These are phyloP conservation scores for Coemansia umbellata DNA, from an alignment of 192 early-diverging fungal genomes.

Conservation along the genomic window DNA sequence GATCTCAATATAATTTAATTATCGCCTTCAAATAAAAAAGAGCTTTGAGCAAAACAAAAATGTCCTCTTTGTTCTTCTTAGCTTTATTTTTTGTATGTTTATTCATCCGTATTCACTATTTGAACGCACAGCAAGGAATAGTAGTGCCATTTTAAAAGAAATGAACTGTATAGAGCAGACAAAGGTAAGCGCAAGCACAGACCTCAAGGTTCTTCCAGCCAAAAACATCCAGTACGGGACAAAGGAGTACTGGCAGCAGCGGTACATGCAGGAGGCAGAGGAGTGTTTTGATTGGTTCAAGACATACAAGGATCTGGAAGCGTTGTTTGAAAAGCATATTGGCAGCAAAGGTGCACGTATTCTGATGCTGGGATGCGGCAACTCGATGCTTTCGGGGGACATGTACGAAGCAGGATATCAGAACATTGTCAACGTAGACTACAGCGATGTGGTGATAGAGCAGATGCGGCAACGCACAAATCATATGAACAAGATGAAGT, in stretches of 20 bases:
- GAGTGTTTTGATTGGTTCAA: conserved; percentile 88
- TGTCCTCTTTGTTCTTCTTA: too few relatives aligned
- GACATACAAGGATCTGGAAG: conserved; percentile 68
- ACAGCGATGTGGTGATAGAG: conserved; percentile 70
- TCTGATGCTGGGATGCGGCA: conserved; percentile 87
- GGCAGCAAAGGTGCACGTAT: conserved; percentile 56
- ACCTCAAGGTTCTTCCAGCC: conserved; percentile 53
- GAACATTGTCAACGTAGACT: conserved; percentile 78
- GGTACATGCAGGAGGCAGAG: conserved; percentile 51
- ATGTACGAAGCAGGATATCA: conserved; percentile 75
- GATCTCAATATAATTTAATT: too few relatives aligned
- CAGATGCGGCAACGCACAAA: conserved; percentile 58
- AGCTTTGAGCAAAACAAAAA: too few relatives aligned
- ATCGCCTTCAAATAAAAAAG: too few relatives aligned
- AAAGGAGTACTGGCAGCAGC: conserved; percentile 75
- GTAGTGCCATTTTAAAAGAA: too few relatives aligned
- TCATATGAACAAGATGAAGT: conserved; percentile 40
- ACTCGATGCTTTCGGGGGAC: conserved; percentile 71
- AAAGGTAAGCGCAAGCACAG: conserved; percentile 20
- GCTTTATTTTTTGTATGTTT: too few relatives aligned
- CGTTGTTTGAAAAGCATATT: conserved; percentile 55
- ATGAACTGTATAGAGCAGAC: too few relatives aligned
- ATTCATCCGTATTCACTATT: too few relatives aligned
- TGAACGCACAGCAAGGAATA: too few relatives aligned
- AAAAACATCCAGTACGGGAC: conserved; percentile 69